phyloP scores from a whole-genome alignment of 1,139 yeast genomes.

The Chernovozyma aurita region DNA sequence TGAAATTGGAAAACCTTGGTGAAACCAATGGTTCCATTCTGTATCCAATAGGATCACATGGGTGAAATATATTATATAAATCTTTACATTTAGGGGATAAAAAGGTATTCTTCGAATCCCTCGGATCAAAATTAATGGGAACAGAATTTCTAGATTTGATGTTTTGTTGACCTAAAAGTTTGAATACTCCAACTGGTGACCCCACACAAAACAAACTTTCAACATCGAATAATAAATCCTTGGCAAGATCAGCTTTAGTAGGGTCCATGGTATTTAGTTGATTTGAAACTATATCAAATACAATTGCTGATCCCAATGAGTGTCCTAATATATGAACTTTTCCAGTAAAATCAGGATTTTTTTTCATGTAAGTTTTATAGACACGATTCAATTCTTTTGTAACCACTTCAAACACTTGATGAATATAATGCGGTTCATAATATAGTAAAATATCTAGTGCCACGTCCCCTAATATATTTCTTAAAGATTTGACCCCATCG shows the following conservation, averaged over 20 bases:
- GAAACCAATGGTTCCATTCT: conserved; percentile 77
- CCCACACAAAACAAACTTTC: conserved; percentile 79
- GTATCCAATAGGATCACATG: conserved; percentile 86
- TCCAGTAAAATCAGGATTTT: conserved; percentile 76
- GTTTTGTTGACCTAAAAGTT: conserved; percentile 57
- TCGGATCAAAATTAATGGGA: conserved; percentile 17
- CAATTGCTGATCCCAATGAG: conserved; percentile 84
- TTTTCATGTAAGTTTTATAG: conserved; percentile 51
- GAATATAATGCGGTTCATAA: conserved; percentile 71
- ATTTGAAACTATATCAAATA: conserved; percentile 66
- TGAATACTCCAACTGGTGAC: conserved; percentile 86
- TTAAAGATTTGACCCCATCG: conserved; percentile 72
- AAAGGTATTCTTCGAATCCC: conserved; percentile 9
- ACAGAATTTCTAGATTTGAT: conserved; percentile 35
- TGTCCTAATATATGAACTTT: conserved; percentile 84
- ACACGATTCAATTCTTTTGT: conserved; percentile 66
- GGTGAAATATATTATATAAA: conserved; percentile 76
- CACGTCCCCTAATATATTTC: conserved; percentile 82
- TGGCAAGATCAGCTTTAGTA: conserved; percentile 15
- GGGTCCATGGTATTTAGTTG: conserved; percentile 37
- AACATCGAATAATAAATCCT: conserved; percentile 61
- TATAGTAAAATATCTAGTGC: conserved; percentile 79
- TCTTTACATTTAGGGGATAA: conserved; percentile 52
- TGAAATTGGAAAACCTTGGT: conserved; percentile 47
- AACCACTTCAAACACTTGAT: conserved; percentile 62